These are phyloP conservation scores for Schizochytrium sp. DNA, from an alignment of 108 stramenopile genomes.

Conservation along the genomic window DNA sequence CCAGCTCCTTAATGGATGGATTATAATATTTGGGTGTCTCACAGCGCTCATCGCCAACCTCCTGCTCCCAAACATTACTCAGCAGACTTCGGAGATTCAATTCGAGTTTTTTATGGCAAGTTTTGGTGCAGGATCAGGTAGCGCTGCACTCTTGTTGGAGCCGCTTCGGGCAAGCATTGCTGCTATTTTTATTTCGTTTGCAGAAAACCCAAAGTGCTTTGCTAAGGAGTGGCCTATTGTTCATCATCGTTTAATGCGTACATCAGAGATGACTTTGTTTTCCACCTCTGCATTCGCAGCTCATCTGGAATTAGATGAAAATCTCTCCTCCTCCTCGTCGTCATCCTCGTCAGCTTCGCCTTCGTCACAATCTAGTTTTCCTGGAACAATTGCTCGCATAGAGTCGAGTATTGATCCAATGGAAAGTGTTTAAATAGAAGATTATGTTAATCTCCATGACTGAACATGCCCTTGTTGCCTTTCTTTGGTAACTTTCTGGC, in stretches of 20 bases:
- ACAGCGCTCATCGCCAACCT: conserved; percentile 5
- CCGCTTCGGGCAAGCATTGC: conserved; percentile 28
- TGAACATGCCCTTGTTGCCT: too few relatives aligned
- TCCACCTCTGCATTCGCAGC: neutral
- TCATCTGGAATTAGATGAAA: neutral
- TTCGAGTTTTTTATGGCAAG: conserved; percentile 33
- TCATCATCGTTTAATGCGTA: conserved; percentile 42
- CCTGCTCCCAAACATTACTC: neutral
- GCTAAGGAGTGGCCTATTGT: conserved; percentile 51
- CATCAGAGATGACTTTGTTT: conserved; percentile 41
- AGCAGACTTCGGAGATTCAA: conserved; percentile 47
- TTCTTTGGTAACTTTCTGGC: too few relatives aligned
- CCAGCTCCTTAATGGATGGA: neutral
- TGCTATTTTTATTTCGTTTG: conserved; percentile 49
- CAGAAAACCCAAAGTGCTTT: conserved; percentile 43
- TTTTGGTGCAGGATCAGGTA: neutral
- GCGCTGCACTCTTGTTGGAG: conserved; percentile 33
- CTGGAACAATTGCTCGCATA: too few relatives aligned
- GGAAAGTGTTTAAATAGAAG: too few relatives aligned
- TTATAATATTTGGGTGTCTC: neutral
- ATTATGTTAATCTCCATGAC: too few relatives aligned
- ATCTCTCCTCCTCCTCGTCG: too few relatives aligned
- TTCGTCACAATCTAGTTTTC: too few relatives aligned
- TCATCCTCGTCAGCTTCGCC: too few relatives aligned
- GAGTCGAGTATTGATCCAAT: too few relatives aligned